Conservation (phyloP, 495 filamentous ascomycete genomes). For the Astrocystis sublimbata region DNA sequence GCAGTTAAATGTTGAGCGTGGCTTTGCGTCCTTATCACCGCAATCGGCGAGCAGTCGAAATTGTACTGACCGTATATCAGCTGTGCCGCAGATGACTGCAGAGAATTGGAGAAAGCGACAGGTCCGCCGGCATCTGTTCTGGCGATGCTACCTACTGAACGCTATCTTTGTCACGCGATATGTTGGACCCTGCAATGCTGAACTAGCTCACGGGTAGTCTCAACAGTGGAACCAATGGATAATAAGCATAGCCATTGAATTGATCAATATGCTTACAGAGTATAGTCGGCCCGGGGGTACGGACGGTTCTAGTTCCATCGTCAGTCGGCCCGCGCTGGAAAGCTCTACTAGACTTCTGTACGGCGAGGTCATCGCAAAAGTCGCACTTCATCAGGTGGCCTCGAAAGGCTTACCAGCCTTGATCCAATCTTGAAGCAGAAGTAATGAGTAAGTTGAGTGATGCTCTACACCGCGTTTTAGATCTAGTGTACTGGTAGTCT, state of each 20-base stretch:
- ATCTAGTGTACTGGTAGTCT: no score
- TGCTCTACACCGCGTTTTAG: not conserved
- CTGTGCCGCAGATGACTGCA: not conserved
- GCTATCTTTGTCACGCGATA: slow-evolving; percentile 17
- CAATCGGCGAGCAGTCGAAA: not conserved
- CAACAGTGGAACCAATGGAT: slow-evolving; percentile 11
- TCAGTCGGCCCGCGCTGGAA: slow-evolving; percentile 13
- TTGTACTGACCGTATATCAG: not conserved
- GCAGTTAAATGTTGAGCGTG: not conserved
- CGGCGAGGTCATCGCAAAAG: not conserved
- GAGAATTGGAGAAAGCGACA: not conserved
- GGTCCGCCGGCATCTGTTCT: not conserved
- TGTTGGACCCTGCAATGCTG: not conserved
- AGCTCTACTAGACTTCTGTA: not conserved
- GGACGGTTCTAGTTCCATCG: not conserved
- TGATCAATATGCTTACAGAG: not conserved
- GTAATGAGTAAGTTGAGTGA: not conserved
- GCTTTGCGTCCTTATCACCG: not conserved
- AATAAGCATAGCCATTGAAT: not conserved
- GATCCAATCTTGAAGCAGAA: not conserved
- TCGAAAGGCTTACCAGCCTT: not conserved
- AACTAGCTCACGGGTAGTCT: slow-evolving; percentile 4
- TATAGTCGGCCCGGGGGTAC: slow-evolving; percentile 3
- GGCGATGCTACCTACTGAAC: slow-evolving; percentile 6
- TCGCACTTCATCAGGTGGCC: not conserved